Percentiles rank a stretch among this genome's conserved stretches.
These are phyloP conservation scores for Fusarium begoniae DNA, from an alignment of 2,329 filamentous ascomycete genomes.

Conservation along the genomic window DNA sequence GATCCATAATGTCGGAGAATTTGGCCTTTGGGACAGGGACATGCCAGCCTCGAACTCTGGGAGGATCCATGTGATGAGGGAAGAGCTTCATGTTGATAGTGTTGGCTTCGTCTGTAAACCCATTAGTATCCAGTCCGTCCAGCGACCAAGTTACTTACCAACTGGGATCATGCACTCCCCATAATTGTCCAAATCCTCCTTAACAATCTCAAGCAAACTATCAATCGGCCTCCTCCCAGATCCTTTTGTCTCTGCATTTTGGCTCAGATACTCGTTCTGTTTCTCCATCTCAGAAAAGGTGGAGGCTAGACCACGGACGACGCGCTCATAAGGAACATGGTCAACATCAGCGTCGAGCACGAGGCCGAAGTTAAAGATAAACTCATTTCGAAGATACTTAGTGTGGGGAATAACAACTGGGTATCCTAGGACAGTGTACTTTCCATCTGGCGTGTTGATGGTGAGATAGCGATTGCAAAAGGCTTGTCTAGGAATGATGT, in stretches of 20 bases:
- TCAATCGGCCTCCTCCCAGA: conserved; percentile 75
- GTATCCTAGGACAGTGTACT: conserved; percentile 83
- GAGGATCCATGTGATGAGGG: conserved; percentile 79
- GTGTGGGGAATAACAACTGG: conserved; percentile 87
- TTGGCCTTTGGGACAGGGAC: conserved; percentile 83
- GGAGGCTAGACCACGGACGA: conserved; percentile 85
- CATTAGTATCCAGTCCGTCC: not conserved
- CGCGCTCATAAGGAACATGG: conserved; percentile 81
- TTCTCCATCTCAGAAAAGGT: conserved; percentile 92
- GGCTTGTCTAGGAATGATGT: conserved; percentile 93
- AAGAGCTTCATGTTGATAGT: conserved; percentile 97
- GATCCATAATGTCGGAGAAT: conserved; percentile 69
- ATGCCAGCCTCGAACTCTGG: conserved; percentile 85
- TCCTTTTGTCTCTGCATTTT: conserved; percentile 59
- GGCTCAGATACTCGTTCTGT: conserved; percentile 84
- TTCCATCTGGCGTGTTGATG: conserved; percentile 74
- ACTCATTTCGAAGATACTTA: conserved; percentile 90
- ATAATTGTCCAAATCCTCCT: conserved; percentile 94
- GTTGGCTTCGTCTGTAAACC: conserved; percentile 79
- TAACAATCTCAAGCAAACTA: conserved; percentile 81
- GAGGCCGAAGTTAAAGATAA: conserved; percentile 97
- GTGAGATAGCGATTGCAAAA: conserved; percentile 93
- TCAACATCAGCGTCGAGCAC: conserved; percentile 75
- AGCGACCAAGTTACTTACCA: conserved; percentile 59
- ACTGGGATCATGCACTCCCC: conserved; percentile 99